These are phyloP conservation scores for Castanea crenata DNA, from an alignment of 306 rosid genomes.

Conservation along the genomic window DNA sequence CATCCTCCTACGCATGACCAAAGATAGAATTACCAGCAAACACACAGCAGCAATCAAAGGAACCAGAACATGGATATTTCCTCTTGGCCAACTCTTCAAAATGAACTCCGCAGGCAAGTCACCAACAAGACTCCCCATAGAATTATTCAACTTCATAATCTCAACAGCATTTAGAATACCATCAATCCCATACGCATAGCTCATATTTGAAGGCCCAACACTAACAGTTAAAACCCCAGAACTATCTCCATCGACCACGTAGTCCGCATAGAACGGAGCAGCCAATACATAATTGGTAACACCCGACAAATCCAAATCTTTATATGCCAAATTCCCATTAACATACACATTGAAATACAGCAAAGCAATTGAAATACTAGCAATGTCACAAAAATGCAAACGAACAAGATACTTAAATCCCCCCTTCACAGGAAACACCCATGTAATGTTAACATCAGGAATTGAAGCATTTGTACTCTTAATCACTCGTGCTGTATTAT, in stretches of 20 bases:
- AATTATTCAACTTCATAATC: conserved; percentile 53
- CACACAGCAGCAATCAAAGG: conserved; percentile 35
- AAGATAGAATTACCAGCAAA: conserved; percentile 30
- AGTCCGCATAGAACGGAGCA: conserved; percentile 68
- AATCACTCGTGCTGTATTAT: conserved; percentile 76
- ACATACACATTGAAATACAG: conserved; percentile 80
- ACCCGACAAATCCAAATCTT: conserved; percentile 66
- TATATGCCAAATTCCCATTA: conserved; percentile 52
- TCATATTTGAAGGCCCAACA: conserved; percentile 60
- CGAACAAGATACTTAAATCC: conserved; percentile 65
- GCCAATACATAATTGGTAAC: conserved; percentile 45
- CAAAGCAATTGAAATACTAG: conserved; percentile 67
- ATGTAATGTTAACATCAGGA: conserved; percentile 66
- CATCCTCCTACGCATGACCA: conserved; percentile 30
- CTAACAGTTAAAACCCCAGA: conserved; percentile 39
- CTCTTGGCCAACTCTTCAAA: conserved; percentile 32
- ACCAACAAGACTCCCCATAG: conserved; percentile 46
- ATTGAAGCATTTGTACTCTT: conserved; percentile 56
- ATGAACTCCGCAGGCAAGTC: conserved; percentile 25
- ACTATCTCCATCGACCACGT: conserved; percentile 56
- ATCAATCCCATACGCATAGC: conserved; percentile 43
- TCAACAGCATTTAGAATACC: conserved; percentile 53
- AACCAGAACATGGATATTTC: conserved; percentile 19
- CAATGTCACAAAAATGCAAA: conserved; percentile 89
- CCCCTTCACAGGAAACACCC: conserved; percentile 59